phyloP scores from a whole-genome alignment of 1,139 yeast genomes.

The Taphrina confusa region DNA sequence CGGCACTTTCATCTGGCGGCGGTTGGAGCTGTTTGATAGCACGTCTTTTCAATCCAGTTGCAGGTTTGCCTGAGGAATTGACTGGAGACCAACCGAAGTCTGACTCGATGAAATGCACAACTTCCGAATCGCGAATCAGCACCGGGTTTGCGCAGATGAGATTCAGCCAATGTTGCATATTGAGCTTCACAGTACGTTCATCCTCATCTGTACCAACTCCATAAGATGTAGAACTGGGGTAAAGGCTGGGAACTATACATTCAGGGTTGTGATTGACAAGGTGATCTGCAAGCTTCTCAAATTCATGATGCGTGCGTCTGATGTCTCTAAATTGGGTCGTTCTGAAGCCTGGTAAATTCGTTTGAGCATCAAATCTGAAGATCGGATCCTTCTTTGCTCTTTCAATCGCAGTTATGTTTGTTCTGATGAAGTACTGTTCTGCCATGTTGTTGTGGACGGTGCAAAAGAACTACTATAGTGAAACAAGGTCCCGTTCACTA shows the following conservation, averaged over 20 bases:
- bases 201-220: slow-evolving; percentile 87
- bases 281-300: slow-evolving; percentile 73
- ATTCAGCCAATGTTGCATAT: slow-evolving; percentile 85
- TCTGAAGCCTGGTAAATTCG: slow-evolving; percentile 73
- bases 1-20: slow-evolving; percentile 83
- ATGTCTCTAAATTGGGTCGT: slow-evolving; percentile 70
- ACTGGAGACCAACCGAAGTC: slow-evolving; percentile 66
- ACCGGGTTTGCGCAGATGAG: slow-evolving; percentile 74
- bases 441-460: no score
- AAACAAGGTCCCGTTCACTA: no score
- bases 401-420: slow-evolving; percentile 52
- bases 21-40: slow-evolving; percentile 88
- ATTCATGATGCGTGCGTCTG: slow-evolving; percentile 78
- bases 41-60: slow-evolving; percentile 79
- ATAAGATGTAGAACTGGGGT: slow-evolving; percentile 70
- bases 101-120: slow-evolving; percentile 81
- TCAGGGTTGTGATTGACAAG: slow-evolving; percentile 80
- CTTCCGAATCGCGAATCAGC: slow-evolving; percentile 80
- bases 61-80: slow-evolving; percentile 56
- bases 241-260: slow-evolving; percentile 89
- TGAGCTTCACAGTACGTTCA: slow-evolving; percentile 56
- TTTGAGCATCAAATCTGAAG: slow-evolving; percentile 53
- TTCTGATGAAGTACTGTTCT: slow-evolving; percentile 35
- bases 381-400: slow-evolving; percentile 55
- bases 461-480: no score